Base-by-base conservation (phyloP, 306 rosid genomes). In the Cicer chorassanicum region DNA sequence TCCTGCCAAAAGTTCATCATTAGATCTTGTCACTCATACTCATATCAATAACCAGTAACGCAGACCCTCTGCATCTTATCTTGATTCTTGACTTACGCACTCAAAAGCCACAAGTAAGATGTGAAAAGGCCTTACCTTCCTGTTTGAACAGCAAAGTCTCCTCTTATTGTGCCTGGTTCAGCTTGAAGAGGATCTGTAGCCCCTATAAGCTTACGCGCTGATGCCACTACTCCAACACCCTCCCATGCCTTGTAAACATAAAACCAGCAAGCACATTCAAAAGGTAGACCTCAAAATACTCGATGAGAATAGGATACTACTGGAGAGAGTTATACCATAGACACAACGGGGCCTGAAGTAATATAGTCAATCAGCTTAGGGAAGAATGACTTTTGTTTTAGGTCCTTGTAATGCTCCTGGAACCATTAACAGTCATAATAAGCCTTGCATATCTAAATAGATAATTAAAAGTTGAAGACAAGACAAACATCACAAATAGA, bases 121-220 rank as follows among this genome's bases (percentile, higher is more conserved):
- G 73, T 64, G 40, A 59, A 75, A 72, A 40, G 48, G 77, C 14
- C 87, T 60, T 77, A 95, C 96, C 98, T 92, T 88, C 99, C 96
- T 9, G 89, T 92, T 82, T 95, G 91, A 83, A 90, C 88, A 75
- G 97, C 87, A 67, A 95, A 88, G 85, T 92, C 99, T 75, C 99
- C 99, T 86, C 98, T 90, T 63, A 95, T 92, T 59, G 99, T 90
- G 88, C 98, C 98, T 6, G 99, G 99, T 77, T 92, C 97, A 55
- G 98, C 98, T 82, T 88, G 96, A 42, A 95, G 98, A 69, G 99
- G 98, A 82, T 95, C 78, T 39, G 98, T 92, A 53, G 93, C 84
- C 75, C 99, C 99, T 45, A 95, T 92, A 43, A 95, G 90, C 87
- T 95, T 95, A 0, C 99, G 98, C 7, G 98, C 93, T 8, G 99